Percentiles rank a stretch among this genome's conserved stretches.
Conservation (phyloP, 176 grass and related monocot species). For the Bolboschoenus planiculmis region DNA sequence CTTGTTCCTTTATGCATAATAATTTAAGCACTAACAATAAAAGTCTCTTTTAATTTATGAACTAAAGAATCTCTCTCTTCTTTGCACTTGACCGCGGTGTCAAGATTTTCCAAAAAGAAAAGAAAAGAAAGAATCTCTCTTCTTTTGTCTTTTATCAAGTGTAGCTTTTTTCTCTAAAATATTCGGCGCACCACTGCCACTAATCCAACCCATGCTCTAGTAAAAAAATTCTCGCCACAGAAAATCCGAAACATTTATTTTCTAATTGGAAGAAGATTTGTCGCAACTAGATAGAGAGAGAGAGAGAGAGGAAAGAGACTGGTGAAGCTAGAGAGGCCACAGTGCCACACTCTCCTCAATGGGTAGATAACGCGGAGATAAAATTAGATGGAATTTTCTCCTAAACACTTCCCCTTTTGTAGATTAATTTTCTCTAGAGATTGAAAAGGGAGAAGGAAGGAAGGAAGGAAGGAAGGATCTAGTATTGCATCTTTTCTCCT, state of each 20-base stretch:
- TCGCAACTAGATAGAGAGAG: neutral
- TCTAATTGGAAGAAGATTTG: neutral
- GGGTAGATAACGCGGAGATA: constrained; percentile 12
- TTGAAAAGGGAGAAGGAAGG: no score
- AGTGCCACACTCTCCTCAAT: constrained; percentile 18
- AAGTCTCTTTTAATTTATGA: no score
- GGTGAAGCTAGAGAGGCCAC: constrained; percentile 18
- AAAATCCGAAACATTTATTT: neutral
- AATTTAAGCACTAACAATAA: no score
- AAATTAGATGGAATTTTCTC: constrained; percentile 30
- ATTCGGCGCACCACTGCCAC: no score
- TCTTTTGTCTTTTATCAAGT: no score
- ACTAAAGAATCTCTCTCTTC: no score
- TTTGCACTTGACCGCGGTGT: no score
- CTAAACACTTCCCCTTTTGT: neutral
- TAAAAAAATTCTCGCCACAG: neutral
- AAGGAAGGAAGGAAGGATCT: neutral
- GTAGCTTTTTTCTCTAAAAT: no score
- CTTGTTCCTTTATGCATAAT: no score
- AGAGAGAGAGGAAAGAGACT: constrained; percentile 17
- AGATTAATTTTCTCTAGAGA: neutral
- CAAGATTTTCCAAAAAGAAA: no score
- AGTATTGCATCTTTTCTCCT: neutral
- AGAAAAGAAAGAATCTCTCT: no score
- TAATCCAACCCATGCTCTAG: neutral